Base-by-base conservation (phyloP, 1,284 basidiomycete species). In the Phellinidium pouzarii region DNA sequence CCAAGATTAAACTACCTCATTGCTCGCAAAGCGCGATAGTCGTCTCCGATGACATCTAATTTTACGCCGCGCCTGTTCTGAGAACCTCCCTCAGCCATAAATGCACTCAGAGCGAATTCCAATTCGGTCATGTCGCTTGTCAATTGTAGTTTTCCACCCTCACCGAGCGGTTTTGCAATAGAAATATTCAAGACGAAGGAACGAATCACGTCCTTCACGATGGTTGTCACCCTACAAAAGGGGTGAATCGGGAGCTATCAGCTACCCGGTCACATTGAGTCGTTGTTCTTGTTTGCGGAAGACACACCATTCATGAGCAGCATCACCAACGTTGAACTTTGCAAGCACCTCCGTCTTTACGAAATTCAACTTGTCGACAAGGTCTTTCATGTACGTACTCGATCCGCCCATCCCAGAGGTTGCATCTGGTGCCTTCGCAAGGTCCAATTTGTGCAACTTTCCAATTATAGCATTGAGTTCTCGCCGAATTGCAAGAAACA, bases 101-200 rank as follows among this genome's bases (percentile, higher is more conserved):
- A 90, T 1, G 86, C 80, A 60, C 82, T 86, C 50, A 94, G 67
- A 0, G 87, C 83, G 66, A 97, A 95, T 69, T 98, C 95, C 49
- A 98, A 77, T 66, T 94, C 90, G 0, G 94, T 89, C 91, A 96
- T 94, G 66, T 98, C 94, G 49, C 84, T 88, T 50, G 92, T 91
- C 55, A 98, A 74, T 67, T 94, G 91, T 31, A 98, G 75, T 64
- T 94, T 94, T 1, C 92, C 90, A 55, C 79, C 80, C 70, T 98
- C 94, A 11, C 89, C 85, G 3, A 96, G 74, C 0, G 92, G 92
- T 59, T 83, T 82, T 9, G 87, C 86, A 50, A 97, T 90, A 14
- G 90, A 92, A 9, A 88, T 86, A 63, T 98, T 91, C 46, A 96
- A 67, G 7, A 97, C 79, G 68, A 97, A 98, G 1, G 82, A 86